Conservation (phyloP, 1,284 basidiomycete genomes). For the Ustilago shanxiensis region DNA sequence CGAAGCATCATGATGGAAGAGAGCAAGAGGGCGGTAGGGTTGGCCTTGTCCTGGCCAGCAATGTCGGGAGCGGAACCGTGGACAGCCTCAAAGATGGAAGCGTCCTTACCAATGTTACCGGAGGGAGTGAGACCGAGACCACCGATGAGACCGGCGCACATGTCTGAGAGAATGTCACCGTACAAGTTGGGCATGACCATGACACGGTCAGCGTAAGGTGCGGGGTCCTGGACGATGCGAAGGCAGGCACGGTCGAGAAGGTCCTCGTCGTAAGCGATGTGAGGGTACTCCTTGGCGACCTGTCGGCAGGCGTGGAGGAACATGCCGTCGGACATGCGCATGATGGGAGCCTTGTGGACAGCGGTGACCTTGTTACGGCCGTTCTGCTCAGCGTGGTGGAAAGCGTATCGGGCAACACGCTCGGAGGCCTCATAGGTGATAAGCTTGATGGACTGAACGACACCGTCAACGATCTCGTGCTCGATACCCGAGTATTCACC, state of each 20-base stretch:
- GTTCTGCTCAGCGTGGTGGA: conserved; percentile 92
- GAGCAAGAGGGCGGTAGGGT: conserved; percentile 94
- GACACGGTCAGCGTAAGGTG: conserved; percentile 93
- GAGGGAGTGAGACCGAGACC: conserved; percentile 97
- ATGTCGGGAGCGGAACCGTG: conserved; percentile 79
- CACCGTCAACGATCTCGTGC: conserved; percentile 96
- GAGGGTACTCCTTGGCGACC: conserved; percentile 95
- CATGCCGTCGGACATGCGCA: conserved; percentile 99
- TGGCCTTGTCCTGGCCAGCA: conserved; percentile 85
- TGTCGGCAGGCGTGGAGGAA: conserved; percentile 97
- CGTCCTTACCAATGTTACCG: conserved; percentile 97
- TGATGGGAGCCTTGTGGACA: conserved; percentile 99
- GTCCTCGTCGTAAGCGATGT: conserved; percentile 94
- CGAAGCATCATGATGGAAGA: conserved; percentile 91
- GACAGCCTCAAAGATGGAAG: conserved; percentile 99
- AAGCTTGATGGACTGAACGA: conserved; percentile 99
- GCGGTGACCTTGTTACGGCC: conserved; percentile 94
- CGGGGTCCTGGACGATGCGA: conserved; percentile 83
- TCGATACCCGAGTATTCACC: conserved; percentile 99
- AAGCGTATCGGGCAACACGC: conserved; percentile 97
- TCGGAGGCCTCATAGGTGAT: conserved; percentile 99
- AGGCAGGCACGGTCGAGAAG: conserved; percentile 96
- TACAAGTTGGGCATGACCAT: conserved; percentile 99
- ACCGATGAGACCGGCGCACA: conserved; percentile 98
- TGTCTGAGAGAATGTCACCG: conserved; percentile 97